Evolutionary conservation across 768 basidiomycete species (phyloP), one percentile per base, ranked within the genome.

Genomic region (Thelephora ganbajun): DNA sequence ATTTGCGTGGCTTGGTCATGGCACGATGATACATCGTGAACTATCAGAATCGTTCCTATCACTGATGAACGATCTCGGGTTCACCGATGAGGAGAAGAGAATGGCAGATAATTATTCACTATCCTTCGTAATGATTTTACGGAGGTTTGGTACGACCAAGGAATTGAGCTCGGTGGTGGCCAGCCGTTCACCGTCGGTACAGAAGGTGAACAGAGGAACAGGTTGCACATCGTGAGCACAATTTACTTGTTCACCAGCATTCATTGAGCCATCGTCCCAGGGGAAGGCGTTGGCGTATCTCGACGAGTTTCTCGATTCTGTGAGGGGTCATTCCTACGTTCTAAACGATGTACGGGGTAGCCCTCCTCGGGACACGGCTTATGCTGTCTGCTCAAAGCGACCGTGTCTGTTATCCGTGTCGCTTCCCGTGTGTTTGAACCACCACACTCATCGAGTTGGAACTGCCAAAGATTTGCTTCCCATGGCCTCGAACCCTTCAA

Each of bases 31-130:
- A 48, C 63, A 54, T 49, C 67, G 66, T 43, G 64, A 66, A 16
- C 60, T 62, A 47, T 71, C 66, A 13, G 59, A 62, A 13, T 63
- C 66, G 14, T 83, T 80, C 56, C 58, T 81, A 14, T 57, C 61
- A 12, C 65, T 81, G 37, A 57, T 81, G 52, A 48, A 63, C 3
- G 30, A 47, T 16, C 59, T 80, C 33, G 65, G 72, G 33, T 59
- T 68, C 35, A 66, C 74, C 0, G 59, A 66, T 3, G 73, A 75
- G 34, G 70, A 79, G 52, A 61, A 68, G 54, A 68, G 71, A 53
- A 82, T 80, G 79, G 77, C 80, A 3, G 82, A 83, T 56, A 83
- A 83, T 51, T 81, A 80, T 53, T 73, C 55, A 67, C 78, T 1
- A 63, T 83, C 44, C 59, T 83, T 43, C 65, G 63, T 47, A 83